These are phyloP conservation scores for Aspergillus sp. DNA, from an alignment of 2,329 filamentous ascomycete genomes.

Conservation along the genomic window DNA sequence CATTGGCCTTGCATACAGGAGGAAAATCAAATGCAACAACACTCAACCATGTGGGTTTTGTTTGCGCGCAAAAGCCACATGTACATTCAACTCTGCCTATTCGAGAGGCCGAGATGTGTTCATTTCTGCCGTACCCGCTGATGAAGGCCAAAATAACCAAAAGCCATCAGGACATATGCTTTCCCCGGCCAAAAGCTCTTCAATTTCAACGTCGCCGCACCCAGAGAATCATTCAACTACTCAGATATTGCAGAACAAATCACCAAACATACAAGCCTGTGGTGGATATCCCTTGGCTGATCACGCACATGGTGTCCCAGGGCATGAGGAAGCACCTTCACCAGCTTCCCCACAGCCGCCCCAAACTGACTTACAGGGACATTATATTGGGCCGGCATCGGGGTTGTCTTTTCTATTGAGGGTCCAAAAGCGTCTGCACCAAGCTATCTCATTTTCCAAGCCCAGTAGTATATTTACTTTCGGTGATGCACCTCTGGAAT, in stretches of 20 bases:
- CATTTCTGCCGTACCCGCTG: background rate
- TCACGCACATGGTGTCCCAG: background rate
- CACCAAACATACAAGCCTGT: too few species aligned
- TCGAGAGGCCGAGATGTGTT: constrained; percentile 7
- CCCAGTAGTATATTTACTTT: constrained; percentile 19
- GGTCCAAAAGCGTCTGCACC: constrained; percentile 19
- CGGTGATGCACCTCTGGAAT: constrained; percentile 43
- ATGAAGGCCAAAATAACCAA: too few species aligned
- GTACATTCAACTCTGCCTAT: constrained; percentile 16
- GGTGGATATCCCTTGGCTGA: too few species aligned
- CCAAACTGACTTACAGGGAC: constrained; percentile 17
- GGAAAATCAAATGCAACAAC: constrained; percentile 58
- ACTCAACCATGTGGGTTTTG: constrained; percentile 48
- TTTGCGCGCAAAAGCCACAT: constrained; percentile 9
- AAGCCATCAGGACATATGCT: too few species aligned
- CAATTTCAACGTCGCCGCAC: too few species aligned
- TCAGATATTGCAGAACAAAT: too few species aligned
- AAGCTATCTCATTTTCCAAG: constrained; percentile 1
- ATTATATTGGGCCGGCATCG: constrained; percentile 22
- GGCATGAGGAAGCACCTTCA: background rate
- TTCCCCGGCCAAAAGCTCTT: too few species aligned
- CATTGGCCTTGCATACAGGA: constrained; percentile 23
- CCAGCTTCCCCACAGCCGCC: constrained; percentile 2
- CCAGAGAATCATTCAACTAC: too few species aligned
- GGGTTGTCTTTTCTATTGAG: constrained; percentile 21